Conservation (phyloP, 1,139 yeast genomes). For the Diutina mesorugosa region DNA sequence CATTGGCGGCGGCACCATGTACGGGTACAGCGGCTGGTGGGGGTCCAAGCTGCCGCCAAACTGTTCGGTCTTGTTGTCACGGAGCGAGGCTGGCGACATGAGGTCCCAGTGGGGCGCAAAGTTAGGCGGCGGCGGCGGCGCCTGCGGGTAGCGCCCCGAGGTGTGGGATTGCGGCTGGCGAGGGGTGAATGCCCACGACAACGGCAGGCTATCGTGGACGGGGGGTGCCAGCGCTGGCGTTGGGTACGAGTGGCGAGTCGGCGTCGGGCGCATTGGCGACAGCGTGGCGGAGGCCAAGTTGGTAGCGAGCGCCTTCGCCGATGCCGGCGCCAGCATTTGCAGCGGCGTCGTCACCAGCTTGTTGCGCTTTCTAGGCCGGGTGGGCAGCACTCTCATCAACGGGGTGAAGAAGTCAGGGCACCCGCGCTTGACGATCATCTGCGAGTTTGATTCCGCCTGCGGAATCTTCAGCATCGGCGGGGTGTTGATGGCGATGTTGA, state of each 20-base stretch:
- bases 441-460: conserved; percentile 22
- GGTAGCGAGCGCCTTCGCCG: background rate
- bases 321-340: background rate
- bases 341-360: background rate
- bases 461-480: conserved; percentile 11
- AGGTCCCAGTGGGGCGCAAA: background rate
- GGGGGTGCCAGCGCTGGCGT: background rate
- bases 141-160: background rate
- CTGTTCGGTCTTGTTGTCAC: background rate
- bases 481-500: conserved; percentile 31
- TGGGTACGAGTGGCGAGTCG: background rate
- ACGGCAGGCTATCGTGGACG: background rate
- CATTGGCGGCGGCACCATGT: background rate
- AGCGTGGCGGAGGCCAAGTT: background rate
- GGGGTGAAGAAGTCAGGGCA: conserved; percentile 36
- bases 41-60: background rate
- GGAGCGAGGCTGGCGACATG: background rate
- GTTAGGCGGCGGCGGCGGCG: background rate
- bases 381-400: conserved; percentile 32
- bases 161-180: background rate
- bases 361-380: conserved; percentile 8
- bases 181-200: background rate
- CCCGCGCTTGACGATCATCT: conserved; percentile 24
- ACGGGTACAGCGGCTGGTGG: background rate
- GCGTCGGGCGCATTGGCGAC: background rate